Evolutionary conservation across 1,284 basidiomycete species (phyloP).

Genomic region (Moniliella sp.): DNA sequence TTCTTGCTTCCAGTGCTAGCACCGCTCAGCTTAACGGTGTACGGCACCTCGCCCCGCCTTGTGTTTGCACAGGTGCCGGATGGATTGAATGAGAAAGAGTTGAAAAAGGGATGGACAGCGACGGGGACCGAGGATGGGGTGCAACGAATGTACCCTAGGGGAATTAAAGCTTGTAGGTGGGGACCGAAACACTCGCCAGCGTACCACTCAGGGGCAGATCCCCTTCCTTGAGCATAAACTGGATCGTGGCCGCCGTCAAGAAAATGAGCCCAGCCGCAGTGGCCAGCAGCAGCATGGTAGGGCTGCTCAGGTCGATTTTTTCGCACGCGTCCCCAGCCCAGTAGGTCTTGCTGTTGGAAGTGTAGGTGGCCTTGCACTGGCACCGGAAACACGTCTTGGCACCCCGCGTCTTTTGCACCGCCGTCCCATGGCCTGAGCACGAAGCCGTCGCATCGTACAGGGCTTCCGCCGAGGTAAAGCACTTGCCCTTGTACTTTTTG

Average conservation of each 20-base stretch:
- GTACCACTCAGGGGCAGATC: conserved; percentile 15
- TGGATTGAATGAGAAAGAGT: too few relatives aligned
- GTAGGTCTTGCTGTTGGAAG: conserved; percentile 8
- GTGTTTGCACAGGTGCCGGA: too few relatives aligned
- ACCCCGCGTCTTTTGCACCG: conserved; percentile 11
- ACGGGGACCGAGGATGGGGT: too few relatives aligned
- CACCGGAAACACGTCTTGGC: conserved; percentile 21
- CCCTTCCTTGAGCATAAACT: conserved; percentile 12
- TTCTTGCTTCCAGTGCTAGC: too few relatives aligned
- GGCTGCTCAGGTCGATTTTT: conserved; percentile 19
- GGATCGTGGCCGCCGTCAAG: conserved; percentile 6
- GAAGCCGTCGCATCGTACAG: conserved; percentile 13
- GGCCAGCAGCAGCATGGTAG: conserved; percentile 14
- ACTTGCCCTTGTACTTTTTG: conserved; percentile 9
- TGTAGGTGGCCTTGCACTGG: conserved; percentile 8
- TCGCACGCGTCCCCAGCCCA: conserved; percentile 26
- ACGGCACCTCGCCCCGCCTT: too few relatives aligned
- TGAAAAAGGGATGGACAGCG: too few relatives aligned
- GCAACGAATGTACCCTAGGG: too few relatives aligned
- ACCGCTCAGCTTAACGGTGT: too few relatives aligned
- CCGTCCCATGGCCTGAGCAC: conserved; percentile 20
- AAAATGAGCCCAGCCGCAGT: conserved; percentile 9
- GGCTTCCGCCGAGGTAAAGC: conserved; percentile 9
- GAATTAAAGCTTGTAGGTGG: neutral
- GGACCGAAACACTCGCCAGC: conserved; percentile 11